phyloP scores from a whole-genome alignment of 108 stramenopile genomes.

The Stephanodiscus minutulus region DNA sequence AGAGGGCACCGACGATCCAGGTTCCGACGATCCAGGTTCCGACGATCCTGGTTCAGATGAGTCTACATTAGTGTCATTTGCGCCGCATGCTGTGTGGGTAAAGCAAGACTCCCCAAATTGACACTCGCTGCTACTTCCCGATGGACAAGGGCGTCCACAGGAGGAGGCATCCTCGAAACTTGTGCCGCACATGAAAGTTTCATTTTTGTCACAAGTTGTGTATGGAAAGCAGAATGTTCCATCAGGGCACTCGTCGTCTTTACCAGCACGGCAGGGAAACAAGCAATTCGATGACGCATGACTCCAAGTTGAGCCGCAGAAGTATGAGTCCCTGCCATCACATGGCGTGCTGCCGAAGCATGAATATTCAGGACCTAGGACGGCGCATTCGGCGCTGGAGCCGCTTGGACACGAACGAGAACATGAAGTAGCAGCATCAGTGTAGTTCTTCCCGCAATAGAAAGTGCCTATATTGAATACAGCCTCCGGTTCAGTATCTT shows the following conservation, averaged over 20 bases:
- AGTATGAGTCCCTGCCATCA: slow-evolving; percentile 43
- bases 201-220: slow-evolving; percentile 49
- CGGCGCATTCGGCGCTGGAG: slow-evolving; percentile 39
- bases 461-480: slow-evolving; percentile 30
- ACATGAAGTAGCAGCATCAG: slow-evolving; percentile 45
- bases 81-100: slow-evolving; percentile 81
- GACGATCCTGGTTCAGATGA: not conserved
- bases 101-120: slow-evolving; percentile 70
- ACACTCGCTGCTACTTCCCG: slow-evolving; percentile 67
- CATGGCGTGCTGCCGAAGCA: slow-evolving; percentile 51
- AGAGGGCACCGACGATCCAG: slow-evolving; percentile 7
- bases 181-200: slow-evolving; percentile 65
- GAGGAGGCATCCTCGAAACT: slow-evolving; percentile 79
- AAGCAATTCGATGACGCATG: slow-evolving; percentile 46
- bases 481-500: not conserved
- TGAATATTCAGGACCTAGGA: slow-evolving; percentile 33
- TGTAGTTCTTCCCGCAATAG: slow-evolving; percentile 49
- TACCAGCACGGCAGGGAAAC: slow-evolving; percentile 45
- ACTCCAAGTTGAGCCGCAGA: slow-evolving; percentile 48
- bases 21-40: not conserved
- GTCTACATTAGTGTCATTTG: slow-evolving; percentile 4
- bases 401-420: slow-evolving; percentile 42
- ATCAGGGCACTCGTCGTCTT: slow-evolving; percentile 38
- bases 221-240: slow-evolving; percentile 47
- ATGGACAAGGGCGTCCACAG: slow-evolving; percentile 73